Evolutionary conservation across 441 rosid species (phyloP), one percentile per base, ranked within the genome.

Genomic region (Geranium incanum): DNA sequence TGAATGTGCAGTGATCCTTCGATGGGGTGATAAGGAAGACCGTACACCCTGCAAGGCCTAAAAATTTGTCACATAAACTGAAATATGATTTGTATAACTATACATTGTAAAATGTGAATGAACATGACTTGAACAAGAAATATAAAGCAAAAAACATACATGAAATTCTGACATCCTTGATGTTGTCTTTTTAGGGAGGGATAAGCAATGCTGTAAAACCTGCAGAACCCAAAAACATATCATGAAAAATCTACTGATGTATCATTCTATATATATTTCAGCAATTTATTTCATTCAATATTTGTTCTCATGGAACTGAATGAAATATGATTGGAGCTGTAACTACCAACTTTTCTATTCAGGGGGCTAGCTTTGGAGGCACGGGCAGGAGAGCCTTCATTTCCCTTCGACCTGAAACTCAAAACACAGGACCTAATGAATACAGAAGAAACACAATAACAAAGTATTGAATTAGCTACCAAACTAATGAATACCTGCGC

Each of bases 391-490:
- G 82, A 81, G 72, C 81, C 83, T 77, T 73, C 73, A 52, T 68
- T 77, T 43, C 71, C 71, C 83, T 80, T 86, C 66, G 79, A 82
- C 84, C 98, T 89, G 86, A 73, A 74, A 81, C 74, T 50, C 75
- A 52, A 69, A 75, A 28, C 8, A 73, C 68, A 55, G 77, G 13
- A 63, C 36, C 18, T 66, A 37, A 48, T 70, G 23, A 36, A 38
- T 5, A 67, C 50, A 12, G 13, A 9, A 67, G 60, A 6, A 13
- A 13, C 18, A 66, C 37, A 68, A 23, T 1, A 38, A n/a, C 36
- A 57, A 70, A 38, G 15, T 45, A 64, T 11, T 48, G 4, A 62
- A 28, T 60, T 6, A 73, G 38, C 9, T 41, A 8, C 66, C 55
- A 0, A 68, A n/a, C 63, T 55, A 70, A 43, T 39, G 63, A 70